Evolutionary conservation across 176 grass and related monocot species (phyloP).

Genomic region (Panicum miliaceum): DNA sequence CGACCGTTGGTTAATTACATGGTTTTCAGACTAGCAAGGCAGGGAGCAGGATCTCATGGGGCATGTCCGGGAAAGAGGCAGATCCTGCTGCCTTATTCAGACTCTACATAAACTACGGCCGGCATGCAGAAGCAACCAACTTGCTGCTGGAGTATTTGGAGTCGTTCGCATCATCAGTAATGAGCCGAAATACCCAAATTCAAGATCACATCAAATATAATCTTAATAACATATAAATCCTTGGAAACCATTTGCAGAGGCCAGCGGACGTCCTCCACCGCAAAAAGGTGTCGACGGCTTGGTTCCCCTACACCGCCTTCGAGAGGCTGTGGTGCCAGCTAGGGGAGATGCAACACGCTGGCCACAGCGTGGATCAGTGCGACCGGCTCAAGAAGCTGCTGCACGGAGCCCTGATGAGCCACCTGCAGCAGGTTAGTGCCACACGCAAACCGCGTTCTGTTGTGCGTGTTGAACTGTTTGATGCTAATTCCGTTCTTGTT

Average conservation of each 20-base stretch:
- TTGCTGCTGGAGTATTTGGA: conserved; percentile 88
- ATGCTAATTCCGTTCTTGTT: background rate
- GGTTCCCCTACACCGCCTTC: conserved; percentile 77
- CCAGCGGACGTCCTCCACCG: conserved; percentile 68
- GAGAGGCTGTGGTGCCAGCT: conserved; percentile 83
- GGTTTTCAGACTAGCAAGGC: conserved; percentile 45
- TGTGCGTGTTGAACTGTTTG: background rate
- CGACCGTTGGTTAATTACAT: background rate
- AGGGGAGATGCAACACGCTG: conserved; percentile 66
- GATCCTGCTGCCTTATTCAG: conserved; percentile 89
- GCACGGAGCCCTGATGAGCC: conserved; percentile 60
- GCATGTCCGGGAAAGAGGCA: conserved; percentile 89
- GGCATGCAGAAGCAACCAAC: conserved; percentile 78
- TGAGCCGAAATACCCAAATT: background rate
- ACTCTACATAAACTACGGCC: conserved; percentile 83
- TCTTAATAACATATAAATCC: conserved; percentile 4
- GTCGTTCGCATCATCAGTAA: conserved; percentile 75
- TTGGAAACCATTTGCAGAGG: conserved; percentile 60
- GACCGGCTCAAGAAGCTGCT: conserved; percentile 77
- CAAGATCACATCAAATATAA: background rate
- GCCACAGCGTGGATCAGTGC: conserved; percentile 78
- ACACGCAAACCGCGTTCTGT: background rate
- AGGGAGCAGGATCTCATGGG: conserved; percentile 70
- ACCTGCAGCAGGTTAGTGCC: conserved; percentile 68
- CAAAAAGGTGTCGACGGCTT: conserved; percentile 83